phyloP scores from a whole-genome alignment of 495 filamentous ascomycete species.

The Tuber umbilicatum region DNA sequence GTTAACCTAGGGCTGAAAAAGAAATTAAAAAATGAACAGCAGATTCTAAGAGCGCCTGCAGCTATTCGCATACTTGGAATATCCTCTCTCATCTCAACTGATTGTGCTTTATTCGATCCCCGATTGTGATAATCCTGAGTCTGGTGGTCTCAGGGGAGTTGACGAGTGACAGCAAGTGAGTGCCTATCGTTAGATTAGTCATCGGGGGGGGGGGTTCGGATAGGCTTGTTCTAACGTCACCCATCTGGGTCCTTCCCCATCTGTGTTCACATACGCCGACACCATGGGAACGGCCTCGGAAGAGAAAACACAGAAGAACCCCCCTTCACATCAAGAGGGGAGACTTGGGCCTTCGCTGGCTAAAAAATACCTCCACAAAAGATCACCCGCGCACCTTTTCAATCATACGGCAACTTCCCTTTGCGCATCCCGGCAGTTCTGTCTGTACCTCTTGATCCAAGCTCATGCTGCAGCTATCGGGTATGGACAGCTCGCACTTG shows the following conservation, averaged over 20 bases:
- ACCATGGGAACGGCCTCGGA: conserved; percentile 24
- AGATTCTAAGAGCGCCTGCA: conserved; percentile 16
- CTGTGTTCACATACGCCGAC: conserved; percentile 6
- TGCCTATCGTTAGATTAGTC: conserved; percentile 18
- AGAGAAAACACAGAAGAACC: conserved; percentile 37
- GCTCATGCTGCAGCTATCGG: conserved; percentile 33
- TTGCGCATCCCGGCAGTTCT: conserved; percentile 42
- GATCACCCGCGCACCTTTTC: conserved; percentile 39
- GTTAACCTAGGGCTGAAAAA: conserved; percentile 25
- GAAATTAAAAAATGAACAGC: conserved; percentile 5
- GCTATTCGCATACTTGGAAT: conserved; percentile 3
- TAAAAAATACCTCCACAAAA: conserved; percentile 42
- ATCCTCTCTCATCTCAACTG: conserved; percentile 24
- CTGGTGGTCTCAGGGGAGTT: neutral
- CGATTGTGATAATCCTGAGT: neutral
- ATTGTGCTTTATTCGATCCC: conserved; percentile 8
- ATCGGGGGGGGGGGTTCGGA: conserved; percentile 11
- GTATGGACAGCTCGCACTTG: conserved; percentile 42
- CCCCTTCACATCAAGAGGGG: conserved; percentile 42
- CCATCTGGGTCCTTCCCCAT: neutral
- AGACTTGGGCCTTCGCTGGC: conserved; percentile 42
- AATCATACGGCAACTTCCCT: conserved; percentile 33
- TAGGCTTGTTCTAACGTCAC: conserved; percentile 35
- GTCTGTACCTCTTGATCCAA: conserved; percentile 41
- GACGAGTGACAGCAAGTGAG: conserved; percentile 23